phyloP scores from a whole-genome alignment of 164 flowering plant species.

The Vitis labrusca region DNA sequence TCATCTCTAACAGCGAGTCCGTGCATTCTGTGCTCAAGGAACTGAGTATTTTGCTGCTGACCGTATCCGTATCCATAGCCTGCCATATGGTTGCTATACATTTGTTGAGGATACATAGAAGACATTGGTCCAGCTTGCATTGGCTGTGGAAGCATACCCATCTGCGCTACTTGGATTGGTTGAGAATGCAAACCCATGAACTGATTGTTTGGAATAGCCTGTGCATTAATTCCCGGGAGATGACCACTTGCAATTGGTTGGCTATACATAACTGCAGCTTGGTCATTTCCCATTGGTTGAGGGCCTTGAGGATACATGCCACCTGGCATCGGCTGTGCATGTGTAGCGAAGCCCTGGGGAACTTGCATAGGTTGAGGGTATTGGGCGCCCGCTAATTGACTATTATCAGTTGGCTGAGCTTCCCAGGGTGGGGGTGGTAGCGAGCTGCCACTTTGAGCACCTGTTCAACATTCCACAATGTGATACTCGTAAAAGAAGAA shows the following conservation, averaged over 20 bases:
- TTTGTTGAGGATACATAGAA: constrained; percentile 51
- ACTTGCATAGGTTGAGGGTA: constrained; percentile 47
- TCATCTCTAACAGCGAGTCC: constrained; percentile 68
- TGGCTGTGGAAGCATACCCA: constrained; percentile 60
- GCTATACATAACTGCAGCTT: constrained; percentile 34
- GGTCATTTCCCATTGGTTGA: constrained; percentile 36
- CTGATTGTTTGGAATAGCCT: constrained; percentile 30
- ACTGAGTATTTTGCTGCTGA: constrained; percentile 43
- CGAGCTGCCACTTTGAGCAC: constrained; percentile 45
- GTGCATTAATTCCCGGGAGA: constrained; percentile 21
- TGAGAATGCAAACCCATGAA: constrained; percentile 43
- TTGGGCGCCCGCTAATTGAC: constrained; percentile 20
- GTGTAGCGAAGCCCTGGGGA: constrained; percentile 31
- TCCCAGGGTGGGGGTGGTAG: constrained; percentile 99
- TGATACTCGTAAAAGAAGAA: not conserved
- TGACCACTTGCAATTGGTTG: constrained; percentile 43
- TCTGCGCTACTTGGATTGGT: constrained; percentile 42
- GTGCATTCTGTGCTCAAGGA: constrained; percentile 63
- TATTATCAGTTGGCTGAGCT: constrained; percentile 44
- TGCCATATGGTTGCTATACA: constrained; percentile 60
- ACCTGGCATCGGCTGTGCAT: constrained; percentile 38
- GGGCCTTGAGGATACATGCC: constrained; percentile 32
- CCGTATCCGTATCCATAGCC: constrained; percentile 58
- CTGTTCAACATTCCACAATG: constrained; percentile 25
- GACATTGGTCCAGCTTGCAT: constrained; percentile 43